These are phyloP conservation scores for Solanum rostratum DNA, from an alignment of 257 asterid species.

Conservation along the genomic window DNA sequence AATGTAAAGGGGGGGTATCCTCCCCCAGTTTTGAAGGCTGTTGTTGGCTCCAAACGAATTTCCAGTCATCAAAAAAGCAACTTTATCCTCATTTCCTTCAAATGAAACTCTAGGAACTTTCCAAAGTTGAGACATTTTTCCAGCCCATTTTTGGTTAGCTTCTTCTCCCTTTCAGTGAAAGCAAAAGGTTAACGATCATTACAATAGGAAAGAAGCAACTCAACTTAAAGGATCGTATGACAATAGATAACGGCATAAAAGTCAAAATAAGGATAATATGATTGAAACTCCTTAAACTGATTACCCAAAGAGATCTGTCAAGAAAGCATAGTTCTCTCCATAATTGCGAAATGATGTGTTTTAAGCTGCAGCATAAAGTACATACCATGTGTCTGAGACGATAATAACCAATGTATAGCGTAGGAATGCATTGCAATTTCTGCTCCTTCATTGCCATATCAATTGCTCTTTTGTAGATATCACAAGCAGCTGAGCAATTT, in stretches of 20 bases:
- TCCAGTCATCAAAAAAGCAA: neutral
- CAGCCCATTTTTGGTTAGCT: neutral
- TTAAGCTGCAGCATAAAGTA: conserved; percentile 1
- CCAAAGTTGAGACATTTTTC: neutral
- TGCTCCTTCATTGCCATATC: conserved; percentile 42
- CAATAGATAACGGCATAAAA: neutral
- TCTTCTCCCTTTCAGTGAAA: neutral
- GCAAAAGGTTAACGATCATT: neutral
- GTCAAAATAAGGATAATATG: neutral
- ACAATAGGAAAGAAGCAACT: neutral
- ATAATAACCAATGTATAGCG: conserved; percentile 44
- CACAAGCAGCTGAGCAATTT: conserved; percentile 51
- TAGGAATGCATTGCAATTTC: conserved; percentile 42
- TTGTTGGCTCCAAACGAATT: neutral
- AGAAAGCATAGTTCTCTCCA: neutral
- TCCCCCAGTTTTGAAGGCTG: neutral
- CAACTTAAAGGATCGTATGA: neutral
- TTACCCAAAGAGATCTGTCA: neutral
- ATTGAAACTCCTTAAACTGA: neutral
- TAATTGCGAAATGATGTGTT: neutral
- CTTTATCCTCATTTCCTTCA: neutral
- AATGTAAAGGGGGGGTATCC: neutral
- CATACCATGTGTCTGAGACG: conserved; percentile 62
- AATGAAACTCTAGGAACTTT: neutral
- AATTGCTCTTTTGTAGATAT: conserved; percentile 51